These are phyloP conservation scores for Mercurialis annua DNA, from an alignment of 345 rosid species.

Conservation along the genomic window DNA sequence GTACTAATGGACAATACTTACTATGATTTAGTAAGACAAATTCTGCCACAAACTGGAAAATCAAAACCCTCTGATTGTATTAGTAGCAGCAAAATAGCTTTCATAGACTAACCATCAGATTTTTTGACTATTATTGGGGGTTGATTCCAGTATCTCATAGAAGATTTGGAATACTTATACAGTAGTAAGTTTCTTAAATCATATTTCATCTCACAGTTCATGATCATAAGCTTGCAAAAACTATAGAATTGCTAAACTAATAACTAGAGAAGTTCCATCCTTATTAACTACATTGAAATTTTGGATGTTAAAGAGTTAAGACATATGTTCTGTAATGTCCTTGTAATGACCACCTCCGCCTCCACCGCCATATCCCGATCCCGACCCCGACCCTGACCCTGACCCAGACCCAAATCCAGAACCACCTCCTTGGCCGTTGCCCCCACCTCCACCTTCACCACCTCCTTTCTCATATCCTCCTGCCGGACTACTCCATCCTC, in stretches of 20 bases:
- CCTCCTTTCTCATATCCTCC: neutral
- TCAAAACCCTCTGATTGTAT: neutral
- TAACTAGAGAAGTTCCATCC: constrained; percentile 14
- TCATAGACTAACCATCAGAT: no score
- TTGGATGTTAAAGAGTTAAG: neutral
- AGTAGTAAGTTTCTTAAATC: no score
- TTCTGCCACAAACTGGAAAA: neutral
- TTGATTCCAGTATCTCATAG: no score
- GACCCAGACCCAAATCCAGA: constrained; percentile 11
- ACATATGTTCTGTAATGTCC: neutral
- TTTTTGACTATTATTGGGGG: no score
- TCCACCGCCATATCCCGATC: no score
- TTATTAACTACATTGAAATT: constrained; percentile 2
- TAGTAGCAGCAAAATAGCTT: constrained; percentile 5
- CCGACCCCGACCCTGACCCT: constrained; percentile 10
- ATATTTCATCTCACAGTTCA: no score
- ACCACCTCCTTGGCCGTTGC: constrained; percentile 4
- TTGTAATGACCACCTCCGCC: constrained; percentile 4
- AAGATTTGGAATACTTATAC: no score
- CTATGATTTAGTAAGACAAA: neutral
- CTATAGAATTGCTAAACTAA: neutral
- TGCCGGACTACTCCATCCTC: neutral
- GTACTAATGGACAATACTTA: neutral
- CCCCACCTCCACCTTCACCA: neutral
- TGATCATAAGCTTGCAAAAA: neutral